Percentiles rank a stretch among this genome's conserved stretches.
phyloP scores from a whole-genome alignment of 164 flowering plant species.

The Liquidambar formosana region DNA sequence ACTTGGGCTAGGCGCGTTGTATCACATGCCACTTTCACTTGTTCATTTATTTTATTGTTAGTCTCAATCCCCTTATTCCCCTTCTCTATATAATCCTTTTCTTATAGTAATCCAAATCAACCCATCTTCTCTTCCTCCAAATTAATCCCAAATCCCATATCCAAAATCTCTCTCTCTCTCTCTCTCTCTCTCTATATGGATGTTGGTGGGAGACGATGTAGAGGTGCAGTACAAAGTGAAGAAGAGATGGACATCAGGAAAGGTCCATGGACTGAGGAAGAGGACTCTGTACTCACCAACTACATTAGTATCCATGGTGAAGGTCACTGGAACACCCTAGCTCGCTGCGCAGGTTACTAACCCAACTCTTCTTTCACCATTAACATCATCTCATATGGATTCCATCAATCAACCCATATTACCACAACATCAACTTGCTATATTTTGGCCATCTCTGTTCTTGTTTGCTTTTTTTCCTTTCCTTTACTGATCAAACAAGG shows the following conservation, averaged over 20 bases:
- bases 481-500: too few relatives aligned
- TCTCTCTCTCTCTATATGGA: neutral
- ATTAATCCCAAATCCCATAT: neutral
- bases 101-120: neutral
- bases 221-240: neutral
- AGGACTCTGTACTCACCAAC: conserved; percentile 12
- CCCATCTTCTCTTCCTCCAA: too few relatives aligned
- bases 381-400: neutral
- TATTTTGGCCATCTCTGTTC: neutral
- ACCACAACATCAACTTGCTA: neutral
- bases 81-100: neutral
- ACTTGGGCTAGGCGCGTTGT: neutral
- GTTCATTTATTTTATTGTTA: neutral
- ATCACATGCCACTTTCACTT: neutral
- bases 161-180: neutral
- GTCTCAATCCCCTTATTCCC: neutral
- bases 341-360: conserved; percentile 47
- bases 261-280: conserved; percentile 27
- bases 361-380: neutral
- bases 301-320: conserved; percentile 43
- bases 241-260: conserved; percentile 14
- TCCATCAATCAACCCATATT: neutral
- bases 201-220: neutral
- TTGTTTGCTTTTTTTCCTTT: too few relatives aligned
- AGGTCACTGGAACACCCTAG: conserved; percentile 65